Evolutionary conservation across 352 stramenopile species (phyloP), one percentile per base, ranked within the genome.

Genomic region (Pythium brachiatum): DNA sequence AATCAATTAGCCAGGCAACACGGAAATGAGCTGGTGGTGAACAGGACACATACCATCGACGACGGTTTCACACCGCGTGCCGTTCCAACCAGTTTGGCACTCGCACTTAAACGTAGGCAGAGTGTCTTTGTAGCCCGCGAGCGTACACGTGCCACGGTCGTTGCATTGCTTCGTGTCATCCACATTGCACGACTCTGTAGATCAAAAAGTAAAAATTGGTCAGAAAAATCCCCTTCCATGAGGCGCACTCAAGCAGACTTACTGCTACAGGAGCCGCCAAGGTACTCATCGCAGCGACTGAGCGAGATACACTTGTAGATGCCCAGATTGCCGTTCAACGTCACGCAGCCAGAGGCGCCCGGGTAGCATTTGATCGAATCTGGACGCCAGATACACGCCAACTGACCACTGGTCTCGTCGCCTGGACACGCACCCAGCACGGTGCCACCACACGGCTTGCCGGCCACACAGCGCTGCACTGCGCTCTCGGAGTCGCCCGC

Each of bases 291-390:
- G 58, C 86, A 94, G 4, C 86, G 78, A 32, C 83, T 74, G 29
- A 92, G 71, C 20, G 80, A 88, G 46, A 94, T 75, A 52, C 86
- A 94, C 65, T 92, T 91, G 78, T 92, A 93, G 57, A 92, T 81
- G 25, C 79, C 80, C 29, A 70, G 43, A 32, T 64, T 39, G 62
- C 57, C 66, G 53, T 62, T 59, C 29, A 81, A 57, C 34, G 71
- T 26, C 16, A 51, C 58, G 55, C 78, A 88, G 50, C 72, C 68
- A 5, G 21, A 38, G 11, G 44, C 26, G 38, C 47, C 61, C 18
- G 25, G 39, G 25, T 25, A 26, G 27, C 66, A 78, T 7, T 62
- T 57, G 36, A 75, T 71, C 31, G 38, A 43, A 29, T 78, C 64
- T 3, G 60, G 52, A 21, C 68, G 75, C 74, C 68, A 75, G 46